Conservation (phyloP, 305 asterid species). For the Fraxinus velutina region DNA sequence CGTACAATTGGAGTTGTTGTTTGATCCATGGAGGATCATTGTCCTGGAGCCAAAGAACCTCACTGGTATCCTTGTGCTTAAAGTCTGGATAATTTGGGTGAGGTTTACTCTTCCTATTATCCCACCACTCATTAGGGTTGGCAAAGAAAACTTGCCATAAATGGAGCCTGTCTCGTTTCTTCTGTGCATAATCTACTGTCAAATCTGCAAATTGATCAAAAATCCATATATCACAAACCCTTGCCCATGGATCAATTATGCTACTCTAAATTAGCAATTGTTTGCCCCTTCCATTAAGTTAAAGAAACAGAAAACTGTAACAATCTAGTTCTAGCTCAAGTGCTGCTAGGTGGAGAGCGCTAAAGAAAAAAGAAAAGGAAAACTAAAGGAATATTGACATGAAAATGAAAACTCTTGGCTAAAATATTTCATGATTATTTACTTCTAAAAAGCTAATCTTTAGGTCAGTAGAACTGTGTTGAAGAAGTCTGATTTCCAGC, state of each 20-base stretch:
- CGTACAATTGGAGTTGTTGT: conserved; percentile 54
- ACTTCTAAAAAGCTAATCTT: neutral
- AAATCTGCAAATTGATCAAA: conserved; percentile 28
- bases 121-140: conserved; percentile 78
- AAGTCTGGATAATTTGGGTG: conserved; percentile 59
- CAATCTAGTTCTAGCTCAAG: neutral
- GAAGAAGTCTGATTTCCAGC: neutral
- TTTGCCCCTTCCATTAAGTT: neutral
- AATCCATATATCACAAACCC: neutral
- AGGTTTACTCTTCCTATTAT: conserved; percentile 46
- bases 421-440: neutral
- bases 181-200: conserved; percentile 38
- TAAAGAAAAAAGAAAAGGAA: neutral
- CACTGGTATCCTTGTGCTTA: conserved; percentile 68
- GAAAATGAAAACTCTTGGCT: neutral
- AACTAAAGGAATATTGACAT: neutral
- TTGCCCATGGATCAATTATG: neutral
- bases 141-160: conserved; percentile 77
- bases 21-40: conserved; percentile 82
- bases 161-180: conserved; percentile 46
- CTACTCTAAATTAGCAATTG: neutral
- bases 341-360: neutral
- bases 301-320: neutral
- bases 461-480: neutral
- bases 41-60: conserved; percentile 56